Percentiles rank a stretch among this genome's conserved stretches.
Conservation (phyloP, 139 green algal genomes). For the Pleodorina starrii region DNA sequence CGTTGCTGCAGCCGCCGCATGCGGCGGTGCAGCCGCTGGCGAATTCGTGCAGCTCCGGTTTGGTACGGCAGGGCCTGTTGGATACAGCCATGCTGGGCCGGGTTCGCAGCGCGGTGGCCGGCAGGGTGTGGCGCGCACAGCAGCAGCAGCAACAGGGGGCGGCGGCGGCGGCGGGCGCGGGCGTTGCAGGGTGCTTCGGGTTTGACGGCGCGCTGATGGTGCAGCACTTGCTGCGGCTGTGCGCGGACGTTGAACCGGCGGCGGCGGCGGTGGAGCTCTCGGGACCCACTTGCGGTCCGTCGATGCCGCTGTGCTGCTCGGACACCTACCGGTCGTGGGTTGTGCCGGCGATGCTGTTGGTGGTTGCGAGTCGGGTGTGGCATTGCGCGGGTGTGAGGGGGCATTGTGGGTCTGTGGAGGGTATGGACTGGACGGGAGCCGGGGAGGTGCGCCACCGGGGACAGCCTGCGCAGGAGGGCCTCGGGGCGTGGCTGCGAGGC, state of each 20-base stretch:
- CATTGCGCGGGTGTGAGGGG: background rate
- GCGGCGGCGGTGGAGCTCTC: background rate
- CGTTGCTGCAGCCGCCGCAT: conserved; percentile 13
- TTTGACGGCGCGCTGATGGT: background rate
- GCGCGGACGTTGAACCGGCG: background rate
- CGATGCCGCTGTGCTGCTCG: background rate
- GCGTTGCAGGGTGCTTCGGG: too few relatives aligned
- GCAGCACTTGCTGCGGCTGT: background rate
- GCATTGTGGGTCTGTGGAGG: background rate
- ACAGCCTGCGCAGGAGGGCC: background rate
- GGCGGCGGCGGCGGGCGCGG: background rate
- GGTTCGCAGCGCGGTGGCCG: background rate
- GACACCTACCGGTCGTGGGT: background rate
- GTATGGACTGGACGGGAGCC: background rate
- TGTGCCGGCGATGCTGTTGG: background rate
- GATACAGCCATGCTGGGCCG: background rate
- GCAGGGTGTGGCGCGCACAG: background rate
- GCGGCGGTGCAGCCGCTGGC: background rate
- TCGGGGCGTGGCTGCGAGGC: background rate
- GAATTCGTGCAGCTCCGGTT: background rate
- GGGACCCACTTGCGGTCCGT: background rate
- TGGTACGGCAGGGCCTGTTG: background rate
- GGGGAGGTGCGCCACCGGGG: background rate
- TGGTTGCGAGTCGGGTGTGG: background rate
- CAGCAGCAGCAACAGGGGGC: background rate